These are phyloP conservation scores for Candida albicans DNA, from an alignment of 1,139 yeast genomes.

Conservation along the genomic window DNA sequence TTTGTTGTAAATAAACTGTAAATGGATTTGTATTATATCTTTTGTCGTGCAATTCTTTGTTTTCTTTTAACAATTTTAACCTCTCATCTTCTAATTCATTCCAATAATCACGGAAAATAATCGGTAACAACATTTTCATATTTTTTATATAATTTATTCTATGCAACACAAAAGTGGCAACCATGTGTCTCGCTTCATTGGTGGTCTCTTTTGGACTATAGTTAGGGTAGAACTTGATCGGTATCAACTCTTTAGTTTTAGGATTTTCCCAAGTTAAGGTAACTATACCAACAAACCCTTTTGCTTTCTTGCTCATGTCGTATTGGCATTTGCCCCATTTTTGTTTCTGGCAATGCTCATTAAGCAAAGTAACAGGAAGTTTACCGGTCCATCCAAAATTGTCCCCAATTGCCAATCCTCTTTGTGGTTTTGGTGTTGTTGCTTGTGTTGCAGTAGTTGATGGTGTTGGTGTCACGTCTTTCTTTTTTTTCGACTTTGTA, in stretches of 20 bases:
- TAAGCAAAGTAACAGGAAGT: slow-evolving; percentile 79
- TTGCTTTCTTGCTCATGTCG: slow-evolving; percentile 55
- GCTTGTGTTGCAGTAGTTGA: not conserved
- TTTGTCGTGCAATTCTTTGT: slow-evolving; percentile 48
- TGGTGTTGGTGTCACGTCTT: slow-evolving; percentile 2
- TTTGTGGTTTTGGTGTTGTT: slow-evolving; percentile 30
- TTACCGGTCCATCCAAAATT: slow-evolving; percentile 88
- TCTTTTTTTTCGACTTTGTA: slow-evolving; percentile 7
- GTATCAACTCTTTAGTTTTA: slow-evolving; percentile 67
- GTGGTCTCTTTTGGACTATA: slow-evolving; percentile 73
- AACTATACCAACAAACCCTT: slow-evolving; percentile 63
- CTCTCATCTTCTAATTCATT: slow-evolving; percentile 62
- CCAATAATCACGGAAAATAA: slow-evolving; percentile 81
- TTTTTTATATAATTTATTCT: slow-evolving; percentile 79
- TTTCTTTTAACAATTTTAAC: slow-evolving; percentile 40
- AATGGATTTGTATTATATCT: slow-evolving; percentile 75
- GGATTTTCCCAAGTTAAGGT: slow-evolving; percentile 74
- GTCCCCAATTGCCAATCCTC: slow-evolving; percentile 48
- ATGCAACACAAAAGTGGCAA: slow-evolving; percentile 85
- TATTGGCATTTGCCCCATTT: slow-evolving; percentile 88
- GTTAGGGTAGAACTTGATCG: slow-evolving; percentile 64
- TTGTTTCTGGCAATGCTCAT: slow-evolving; percentile 84
- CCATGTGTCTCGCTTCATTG: slow-evolving; percentile 84
- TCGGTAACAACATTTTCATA: slow-evolving; percentile 83
- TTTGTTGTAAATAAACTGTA: slow-evolving; percentile 53